Conservation (phyloP, 352 stramenopile species). For the Globisporangium canariense region DNA sequence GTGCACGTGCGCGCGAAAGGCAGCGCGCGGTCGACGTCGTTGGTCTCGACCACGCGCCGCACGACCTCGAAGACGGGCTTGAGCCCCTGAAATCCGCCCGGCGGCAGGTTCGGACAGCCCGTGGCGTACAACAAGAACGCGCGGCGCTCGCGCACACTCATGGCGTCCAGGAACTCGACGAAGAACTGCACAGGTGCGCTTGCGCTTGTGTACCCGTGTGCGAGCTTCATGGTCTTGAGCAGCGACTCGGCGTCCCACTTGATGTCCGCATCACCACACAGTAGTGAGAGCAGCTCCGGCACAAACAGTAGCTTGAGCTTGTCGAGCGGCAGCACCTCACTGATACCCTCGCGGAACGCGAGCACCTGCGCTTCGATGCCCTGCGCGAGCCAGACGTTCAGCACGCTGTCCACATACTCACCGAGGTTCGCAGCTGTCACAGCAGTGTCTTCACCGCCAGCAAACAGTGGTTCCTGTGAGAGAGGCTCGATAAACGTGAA, state of each 20-base stretch:
- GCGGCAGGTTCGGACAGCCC: constrained; percentile 76
- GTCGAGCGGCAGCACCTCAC: constrained; percentile 62
- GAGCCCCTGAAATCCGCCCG: constrained; percentile 62
- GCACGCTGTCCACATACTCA: constrained; percentile 54
- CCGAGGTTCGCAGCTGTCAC: constrained; percentile 58
- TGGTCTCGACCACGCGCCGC: constrained; percentile 61
- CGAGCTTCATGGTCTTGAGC: constrained; percentile 68
- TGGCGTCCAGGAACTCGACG: constrained; percentile 64
- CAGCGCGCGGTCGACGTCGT: constrained; percentile 70
- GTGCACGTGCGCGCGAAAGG: constrained; percentile 85
- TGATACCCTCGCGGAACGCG: constrained; percentile 75
- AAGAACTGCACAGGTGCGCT: constrained; percentile 68
- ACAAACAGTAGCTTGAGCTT: constrained; percentile 76
- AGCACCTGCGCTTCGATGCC: constrained; percentile 63
- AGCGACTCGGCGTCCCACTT: constrained; percentile 64
- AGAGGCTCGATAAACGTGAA: constrained; percentile 81
- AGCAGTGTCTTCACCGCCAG: constrained; percentile 32
- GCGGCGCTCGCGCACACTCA: constrained; percentile 54
- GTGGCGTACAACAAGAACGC: constrained; percentile 81
- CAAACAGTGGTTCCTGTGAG: constrained; percentile 58
- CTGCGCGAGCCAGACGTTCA: constrained; percentile 57
- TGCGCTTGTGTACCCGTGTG: constrained; percentile 80
- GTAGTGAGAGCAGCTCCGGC: constrained; percentile 52
- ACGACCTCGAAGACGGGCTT: constrained; percentile 81
- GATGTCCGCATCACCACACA: constrained; percentile 77